Conservation (phyloP, 2,329 filamentous ascomycete genomes). For the Paramyrothecium roridum region DNA sequence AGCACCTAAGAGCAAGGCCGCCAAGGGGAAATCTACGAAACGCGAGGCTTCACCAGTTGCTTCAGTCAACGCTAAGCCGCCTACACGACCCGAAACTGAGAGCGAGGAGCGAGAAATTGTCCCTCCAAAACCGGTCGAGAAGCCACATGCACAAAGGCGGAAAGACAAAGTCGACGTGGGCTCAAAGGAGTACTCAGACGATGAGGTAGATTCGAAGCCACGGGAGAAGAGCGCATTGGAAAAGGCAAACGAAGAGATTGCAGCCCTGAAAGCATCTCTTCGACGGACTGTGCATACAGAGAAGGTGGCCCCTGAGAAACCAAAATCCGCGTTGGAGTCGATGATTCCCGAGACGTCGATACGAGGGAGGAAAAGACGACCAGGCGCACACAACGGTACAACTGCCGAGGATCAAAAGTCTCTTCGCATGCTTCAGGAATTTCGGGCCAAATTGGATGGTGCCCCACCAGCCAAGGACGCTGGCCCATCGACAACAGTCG, state of each 20-base stretch:
- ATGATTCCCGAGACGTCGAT: slow-evolving; percentile 73
- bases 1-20: slow-evolving; percentile 18
- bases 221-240: slow-evolving; percentile 55
- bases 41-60: slow-evolving; percentile 18
- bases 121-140: neutral
- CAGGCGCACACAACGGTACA: slow-evolving; percentile 49
- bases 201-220: slow-evolving; percentile 16
- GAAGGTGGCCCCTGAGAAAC: slow-evolving; percentile 50
- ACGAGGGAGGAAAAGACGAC: slow-evolving; percentile 66
- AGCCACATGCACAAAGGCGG: neutral
- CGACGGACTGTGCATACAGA: slow-evolving; percentile 56
- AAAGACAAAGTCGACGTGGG: neutral
- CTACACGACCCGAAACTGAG: neutral
- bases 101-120: too few species aligned
- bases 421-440: slow-evolving; percentile 71
- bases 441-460: slow-evolving; percentile 69
- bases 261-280: slow-evolving; percentile 78
- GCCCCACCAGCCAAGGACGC: slow-evolving; percentile 38
- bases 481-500: slow-evolving; percentile 5
- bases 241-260: slow-evolving; percentile 75
- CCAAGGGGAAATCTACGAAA: slow-evolving; percentile 25
- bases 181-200: slow-evolving; percentile 3
- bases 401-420: slow-evolving; percentile 60
- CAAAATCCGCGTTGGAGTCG: slow-evolving; percentile 66
- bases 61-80: slow-evolving; percentile 10